Evolutionary conservation across 805 yeast genomes (phyloP), one percentile per base, ranked within the genome.

Genomic region (Pichia scutulata): DNA sequence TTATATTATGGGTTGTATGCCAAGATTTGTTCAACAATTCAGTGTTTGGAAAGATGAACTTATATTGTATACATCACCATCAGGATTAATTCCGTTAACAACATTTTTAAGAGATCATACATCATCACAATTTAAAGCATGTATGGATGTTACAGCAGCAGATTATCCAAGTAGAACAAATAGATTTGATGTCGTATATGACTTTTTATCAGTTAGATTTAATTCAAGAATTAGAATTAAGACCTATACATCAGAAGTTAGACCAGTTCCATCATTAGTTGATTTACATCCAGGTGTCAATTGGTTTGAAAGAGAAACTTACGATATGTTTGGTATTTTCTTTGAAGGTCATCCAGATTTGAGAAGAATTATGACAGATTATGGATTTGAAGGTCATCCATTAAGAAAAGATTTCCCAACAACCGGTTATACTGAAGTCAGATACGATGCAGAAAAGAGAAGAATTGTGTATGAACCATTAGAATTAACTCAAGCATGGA

Each of bases 351-450:
- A 88, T 68, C 95, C 95, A 7, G 96, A 87, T 68, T 74, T 87
- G 64, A 81, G 96, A 71, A 77, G 96, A 71, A 86, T 87, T 67
- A 78, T 87, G 81, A 87, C 96, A 50, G 96, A 87, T 70, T 87
- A 87, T 68, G 96, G 96, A 22, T 87, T 88, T 60, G 95, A 86
- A 70, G 96, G 96, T 48, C 93, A 87, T 65, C 96, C 96, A 14
- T 76, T 87, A 65, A 80, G 95, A 70, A 88, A 88, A 68, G 96
- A 88, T 69, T 88, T 88, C 84, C 96, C 96, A 59, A 82, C 92
- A 41, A 85, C 93, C 40, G 96, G 96, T 50, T 88, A 86, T 71
- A 86, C 93, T 44, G 96, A 88, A 72, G 88, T 87, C 40, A 79
- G 90, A 65, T 88, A 86, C 70, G 96, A 88, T 68, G 89, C 87